Conservation (phyloP, 345 rosid species). For the Eucalyptus rudis region DNA sequence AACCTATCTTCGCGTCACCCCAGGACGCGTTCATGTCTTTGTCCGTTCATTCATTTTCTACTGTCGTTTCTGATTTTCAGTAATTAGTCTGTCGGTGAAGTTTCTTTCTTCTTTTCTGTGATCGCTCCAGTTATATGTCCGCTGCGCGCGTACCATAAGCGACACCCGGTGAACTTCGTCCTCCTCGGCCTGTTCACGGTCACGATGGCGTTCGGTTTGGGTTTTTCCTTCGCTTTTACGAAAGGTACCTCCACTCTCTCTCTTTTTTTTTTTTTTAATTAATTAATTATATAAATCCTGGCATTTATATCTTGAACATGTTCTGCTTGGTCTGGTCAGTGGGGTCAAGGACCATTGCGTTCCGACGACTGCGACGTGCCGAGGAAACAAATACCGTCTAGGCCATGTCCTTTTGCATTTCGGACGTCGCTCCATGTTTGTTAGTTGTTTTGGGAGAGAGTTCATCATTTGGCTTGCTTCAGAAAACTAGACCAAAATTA, state of each 20-base stretch:
- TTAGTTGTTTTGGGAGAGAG: not conserved
- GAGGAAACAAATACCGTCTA: not conserved
- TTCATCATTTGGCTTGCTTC: not conserved
- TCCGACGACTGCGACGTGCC: not conserved
- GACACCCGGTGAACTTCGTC: slow-evolving; percentile 43
- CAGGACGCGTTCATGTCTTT: not conserved
- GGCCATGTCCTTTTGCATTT: not conserved
- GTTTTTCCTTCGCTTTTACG: slow-evolving; percentile 42
- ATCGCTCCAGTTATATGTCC: slow-evolving; percentile 28
- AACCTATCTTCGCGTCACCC: not conserved
- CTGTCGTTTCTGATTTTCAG: not conserved
- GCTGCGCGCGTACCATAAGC: slow-evolving; percentile 21
- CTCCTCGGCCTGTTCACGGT: slow-evolving; percentile 38
- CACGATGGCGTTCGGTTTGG: slow-evolving; percentile 34
- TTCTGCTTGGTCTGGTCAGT: not conserved
- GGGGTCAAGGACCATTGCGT: not conserved
- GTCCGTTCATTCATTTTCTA: not conserved
- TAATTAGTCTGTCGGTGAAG: not conserved
- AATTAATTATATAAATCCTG: not conserved
- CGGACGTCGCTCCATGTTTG: not conserved
- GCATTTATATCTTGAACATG: not conserved
- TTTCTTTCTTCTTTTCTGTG: not conserved
- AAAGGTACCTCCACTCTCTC: slow-evolving; percentile 15
- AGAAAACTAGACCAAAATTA: not conserved
- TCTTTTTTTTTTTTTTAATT: not conserved